Evolutionary conservation across 768 basidiomycete species (phyloP), one percentile per base, ranked within the genome.

Genomic region (Lactarius psammicola): DNA sequence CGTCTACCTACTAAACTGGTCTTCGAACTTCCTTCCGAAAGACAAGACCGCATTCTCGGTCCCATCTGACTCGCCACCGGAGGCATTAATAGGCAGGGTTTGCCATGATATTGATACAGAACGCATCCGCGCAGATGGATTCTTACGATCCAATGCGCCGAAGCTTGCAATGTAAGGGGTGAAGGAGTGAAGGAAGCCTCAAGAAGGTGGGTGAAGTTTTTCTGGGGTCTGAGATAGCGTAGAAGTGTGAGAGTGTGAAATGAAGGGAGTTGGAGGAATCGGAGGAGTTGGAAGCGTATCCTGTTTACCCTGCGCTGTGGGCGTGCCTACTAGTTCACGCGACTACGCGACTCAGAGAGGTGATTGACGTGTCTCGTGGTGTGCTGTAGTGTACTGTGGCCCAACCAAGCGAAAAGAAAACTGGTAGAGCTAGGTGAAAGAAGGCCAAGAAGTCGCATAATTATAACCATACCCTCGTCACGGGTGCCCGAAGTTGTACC

Each of bases 91-190:
- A 59, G 51, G 61, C n/a, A 58, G 15, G 51, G 51, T 63, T 13
- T 59, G 10, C 34, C 33, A 53, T 58, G n/a, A 44, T 59, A 26
- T 53, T 46, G n/a, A 53, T 23, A 59, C 38, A 30, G 40, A 59
- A 42, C 31, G 42, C 62, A 46, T 49, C 66, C 66, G 62, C 51
- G 61, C 51, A 67, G 66, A 67, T 67, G 61, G 4, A 51, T 20
- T 33, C 31, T 18, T 33, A 28, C 57, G 66, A 67, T 67, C 42
- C 53, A 67, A 63, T 67, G 40, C 17, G 20, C 66, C 66, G 66
- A 59, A 23, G 23, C 56, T 28, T 26, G 6, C n/a, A 11, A 26
- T 26, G 34, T 9, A 38, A 36, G 4, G 34, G 54, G 42, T 34
- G n/a, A 30, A 31, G 34, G 54, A 49, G 55, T 30, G 56, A 42